phyloP scores from a whole-genome alignment of 2,329 filamentous ascomycete genomes.

The Beauveria asiatica region DNA sequence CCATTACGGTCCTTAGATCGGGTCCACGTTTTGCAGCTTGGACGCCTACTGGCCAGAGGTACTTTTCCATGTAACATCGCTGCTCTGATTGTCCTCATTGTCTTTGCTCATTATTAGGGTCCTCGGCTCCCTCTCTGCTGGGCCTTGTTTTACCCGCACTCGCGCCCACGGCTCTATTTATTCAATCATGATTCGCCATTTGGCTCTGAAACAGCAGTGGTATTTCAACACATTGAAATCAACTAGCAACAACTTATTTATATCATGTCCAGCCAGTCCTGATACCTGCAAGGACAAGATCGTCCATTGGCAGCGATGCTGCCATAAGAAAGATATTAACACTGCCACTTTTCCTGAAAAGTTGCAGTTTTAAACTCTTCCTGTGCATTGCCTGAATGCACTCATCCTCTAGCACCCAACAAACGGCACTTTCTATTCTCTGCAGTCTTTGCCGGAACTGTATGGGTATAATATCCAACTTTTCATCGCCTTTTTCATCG shows the following conservation, averaged over 20 bases:
- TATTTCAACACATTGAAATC: constrained; percentile 11
- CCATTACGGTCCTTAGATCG: not conserved
- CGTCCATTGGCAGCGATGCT: not conserved
- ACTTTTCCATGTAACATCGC: too few species aligned
- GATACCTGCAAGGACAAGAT: constrained; percentile 3
- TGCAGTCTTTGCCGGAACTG: not conserved
- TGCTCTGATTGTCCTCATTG: too few species aligned
- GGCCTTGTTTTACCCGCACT: not conserved
- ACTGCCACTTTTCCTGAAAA: not conserved
- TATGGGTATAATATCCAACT: constrained; percentile 6
- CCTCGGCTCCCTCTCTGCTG: not conserved
- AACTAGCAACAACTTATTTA: constrained; percentile 9
- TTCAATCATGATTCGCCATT: not conserved
- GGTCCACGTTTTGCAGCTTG: not conserved
- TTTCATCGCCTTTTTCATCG: not conserved
- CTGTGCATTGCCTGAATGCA: constrained; percentile 6
- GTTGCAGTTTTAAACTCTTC: not conserved
- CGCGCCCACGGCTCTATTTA: not conserved
- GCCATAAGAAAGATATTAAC: not conserved
- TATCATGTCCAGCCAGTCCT: constrained; percentile 9
- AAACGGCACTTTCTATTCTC: not conserved
- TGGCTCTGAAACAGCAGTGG: not conserved
- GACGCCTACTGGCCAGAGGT: constrained; percentile 31
- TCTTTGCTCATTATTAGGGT: not conserved
- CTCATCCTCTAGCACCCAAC: not conserved